A percentile compares a stretch with the other conserved stretches of the same genome.
These are phyloP conservation scores for Atkinsonella hypoxylon DNA, from an alignment of 2,329 filamentous ascomycete species.

Conservation along the genomic window DNA sequence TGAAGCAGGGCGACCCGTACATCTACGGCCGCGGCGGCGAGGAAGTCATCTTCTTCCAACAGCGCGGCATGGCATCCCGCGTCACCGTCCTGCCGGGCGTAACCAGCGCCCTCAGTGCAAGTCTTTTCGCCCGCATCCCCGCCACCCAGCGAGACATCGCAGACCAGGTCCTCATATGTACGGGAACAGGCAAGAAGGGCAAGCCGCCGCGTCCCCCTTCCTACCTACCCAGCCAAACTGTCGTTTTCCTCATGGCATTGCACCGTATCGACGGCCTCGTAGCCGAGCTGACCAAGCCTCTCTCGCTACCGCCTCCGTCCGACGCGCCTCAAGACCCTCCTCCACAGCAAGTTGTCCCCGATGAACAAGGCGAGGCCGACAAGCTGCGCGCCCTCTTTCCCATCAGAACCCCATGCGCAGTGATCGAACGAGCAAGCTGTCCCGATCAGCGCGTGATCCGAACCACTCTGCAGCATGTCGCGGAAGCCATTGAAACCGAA, in stretches of 20 bases:
- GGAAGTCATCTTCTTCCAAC: conserved; percentile 74
- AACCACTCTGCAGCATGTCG: conserved; percentile 70
- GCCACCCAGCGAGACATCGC: conserved; percentile 80
- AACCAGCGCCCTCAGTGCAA: conserved; percentile 76
- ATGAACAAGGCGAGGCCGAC: conserved; percentile 1
- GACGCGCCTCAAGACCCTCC: neutral
- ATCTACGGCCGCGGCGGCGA: conserved; percentile 92
- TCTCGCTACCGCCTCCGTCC: conserved; percentile 13
- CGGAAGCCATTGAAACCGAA: conserved; percentile 72
- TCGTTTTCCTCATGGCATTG: conserved; percentile 90
- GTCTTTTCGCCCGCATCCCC: conserved; percentile 79
- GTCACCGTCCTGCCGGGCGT: conserved; percentile 75
- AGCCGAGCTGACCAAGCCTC: conserved; percentile 47
- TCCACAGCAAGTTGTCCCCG: neutral
- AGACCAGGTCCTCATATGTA: conserved; percentile 93
- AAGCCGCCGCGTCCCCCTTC: conserved; percentile 69
- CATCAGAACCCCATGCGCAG: conserved; percentile 69
- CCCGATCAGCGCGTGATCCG: conserved; percentile 88
- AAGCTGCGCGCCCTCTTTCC: conserved; percentile 49
- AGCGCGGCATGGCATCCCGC: conserved; percentile 51
- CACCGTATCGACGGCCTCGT: conserved; percentile 72
- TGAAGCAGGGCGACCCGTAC: conserved; percentile 96
- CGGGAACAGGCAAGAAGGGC: conserved; percentile 86
- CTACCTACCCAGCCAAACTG: conserved; percentile 64
- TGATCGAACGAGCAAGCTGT: conserved; percentile 87